Conservation (phyloP, 2,329 filamentous ascomycete species). For the Aspergillus oerlinghausenensis region DNA sequence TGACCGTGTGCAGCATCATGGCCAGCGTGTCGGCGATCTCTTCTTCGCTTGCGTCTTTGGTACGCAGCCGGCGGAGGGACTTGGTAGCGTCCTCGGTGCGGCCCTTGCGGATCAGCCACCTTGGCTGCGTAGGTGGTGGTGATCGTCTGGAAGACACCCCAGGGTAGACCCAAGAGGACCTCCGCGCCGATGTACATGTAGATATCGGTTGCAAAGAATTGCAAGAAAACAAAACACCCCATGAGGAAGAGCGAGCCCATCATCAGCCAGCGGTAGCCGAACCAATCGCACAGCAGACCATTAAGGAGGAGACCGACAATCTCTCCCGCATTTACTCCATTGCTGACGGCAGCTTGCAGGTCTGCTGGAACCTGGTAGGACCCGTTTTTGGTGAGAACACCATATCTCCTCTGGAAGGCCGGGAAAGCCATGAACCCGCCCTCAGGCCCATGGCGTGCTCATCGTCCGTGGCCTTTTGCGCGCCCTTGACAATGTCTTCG, state of each 20-base stretch:
- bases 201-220: slow-evolving; percentile 46
- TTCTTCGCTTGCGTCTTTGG: too few species aligned
- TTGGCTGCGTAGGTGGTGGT: slow-evolving; percentile 17
- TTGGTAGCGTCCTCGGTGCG: too few species aligned
- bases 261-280: slow-evolving; percentile 44
- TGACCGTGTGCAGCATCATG: slow-evolving; percentile 35
- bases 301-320: slow-evolving; percentile 24
- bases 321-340: slow-evolving; percentile 22
- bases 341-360: slow-evolving; percentile 24
- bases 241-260: slow-evolving; percentile 37
- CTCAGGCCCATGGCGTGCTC: not conserved
- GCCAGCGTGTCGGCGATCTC: too few species aligned
- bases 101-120: not conserved
- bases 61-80: too few species aligned
- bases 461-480: not conserved
- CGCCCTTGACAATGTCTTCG: not conserved
- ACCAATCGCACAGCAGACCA: slow-evolving; percentile 17
- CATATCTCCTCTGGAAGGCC: slow-evolving; percentile 19
- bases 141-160: slow-evolving; percentile 3
- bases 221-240: slow-evolving; percentile 43
- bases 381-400: slow-evolving; percentile 9
- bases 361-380: slow-evolving; percentile 22
- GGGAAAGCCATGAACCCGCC: slow-evolving; percentile 28
- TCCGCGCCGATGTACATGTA: slow-evolving; percentile 42
- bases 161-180: slow-evolving; percentile 38